phyloP scores from a whole-genome alignment of 176 grass and related monocot species.

The Areca catechu region DNA sequence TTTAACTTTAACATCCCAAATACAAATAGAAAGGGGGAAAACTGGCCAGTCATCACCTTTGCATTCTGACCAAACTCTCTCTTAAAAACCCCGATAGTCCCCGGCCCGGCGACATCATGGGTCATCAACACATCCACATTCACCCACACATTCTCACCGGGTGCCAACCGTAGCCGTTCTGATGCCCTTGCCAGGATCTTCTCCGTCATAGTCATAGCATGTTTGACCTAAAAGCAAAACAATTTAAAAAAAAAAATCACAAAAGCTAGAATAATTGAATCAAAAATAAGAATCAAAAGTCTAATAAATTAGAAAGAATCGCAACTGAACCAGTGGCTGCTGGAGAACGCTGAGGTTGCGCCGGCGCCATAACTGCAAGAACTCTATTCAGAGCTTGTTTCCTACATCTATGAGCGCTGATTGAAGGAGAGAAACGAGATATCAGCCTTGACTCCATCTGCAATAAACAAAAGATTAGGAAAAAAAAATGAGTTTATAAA shows the following conservation, averaged over 20 bases:
- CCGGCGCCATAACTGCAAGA: constrained; percentile 52
- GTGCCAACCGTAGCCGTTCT: constrained; percentile 53
- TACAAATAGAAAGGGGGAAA: background rate
- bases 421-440: constrained; percentile 22
- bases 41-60: constrained; percentile 20
- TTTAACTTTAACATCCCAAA: too few relatives aligned
- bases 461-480: constrained; percentile 1
- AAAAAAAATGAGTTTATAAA: background rate
- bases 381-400: constrained; percentile 18
- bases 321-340: constrained; percentile 67
- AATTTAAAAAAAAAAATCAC: background rate
- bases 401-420: constrained; percentile 21
- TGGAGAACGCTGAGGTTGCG: constrained; percentile 40
- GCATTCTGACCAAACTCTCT: constrained; percentile 81
- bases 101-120: constrained; percentile 73
- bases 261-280: too few relatives aligned
- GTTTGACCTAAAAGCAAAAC: constrained; percentile 41
- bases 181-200: constrained; percentile 87
- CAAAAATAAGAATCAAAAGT: too few relatives aligned
- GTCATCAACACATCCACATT: constrained; percentile 96
- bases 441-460: constrained; percentile 46
- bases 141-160: constrained; percentile 95
- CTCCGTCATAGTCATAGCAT: constrained; percentile 90
- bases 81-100: constrained; percentile 87
- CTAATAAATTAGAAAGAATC: background rate